Evolutionary conservation across 1,139 yeast species (phyloP), one percentile per base, ranked within the genome.

Genomic region (Candida glucosophila): DNA sequence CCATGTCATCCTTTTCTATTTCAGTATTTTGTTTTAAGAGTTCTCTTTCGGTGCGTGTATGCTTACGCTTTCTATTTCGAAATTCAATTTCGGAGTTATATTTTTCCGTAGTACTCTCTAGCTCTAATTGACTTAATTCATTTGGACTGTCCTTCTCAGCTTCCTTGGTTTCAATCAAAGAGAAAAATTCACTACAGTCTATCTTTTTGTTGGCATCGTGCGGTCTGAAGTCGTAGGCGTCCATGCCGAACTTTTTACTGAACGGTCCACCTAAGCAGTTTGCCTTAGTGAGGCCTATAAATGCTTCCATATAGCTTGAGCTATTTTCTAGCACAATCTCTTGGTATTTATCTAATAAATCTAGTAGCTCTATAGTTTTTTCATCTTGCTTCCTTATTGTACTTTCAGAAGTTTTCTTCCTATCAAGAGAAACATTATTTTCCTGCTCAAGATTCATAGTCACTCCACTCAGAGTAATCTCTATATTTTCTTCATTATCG

Each of bases 261-360:
- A 27, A 30, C 3, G 38, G 28, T 3, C 32, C 28, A 14, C 32
- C 24, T 26, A 43, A 44, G 35, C 50, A 64, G 34, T 59, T 62
- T 19, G 69, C 68, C 29, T 67, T 32, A 30, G 68, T 61, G 24
- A 64, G 39, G 27, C 52, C 52, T 19, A 58, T 37, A 31, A 39
- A 54, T 4, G 67, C 68, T 20, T 52, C 44, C 9, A 42, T 37
- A 36, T 44, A 58, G 25, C 39, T 38, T 7, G 26, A 19, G 8
- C 57, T 37, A n/a, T 33, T 25, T 5, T 35, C 44, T 22, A 43
- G 41, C 12, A 44, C 37, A 9, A 43, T 16, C 6, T 27, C 23
- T 30, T 58, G 61, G 36, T 64, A 64, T 28, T 43, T 35, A 27
- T 55, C 47, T 11, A 62, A 28, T 12, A 52, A 32, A 12, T 42